Percentiles rank a stretch among this genome's conserved stretches.
Evolutionary conservation across 2,329 filamentous ascomycete genomes (phyloP).

Genomic region (Rutstroemia sp.): DNA sequence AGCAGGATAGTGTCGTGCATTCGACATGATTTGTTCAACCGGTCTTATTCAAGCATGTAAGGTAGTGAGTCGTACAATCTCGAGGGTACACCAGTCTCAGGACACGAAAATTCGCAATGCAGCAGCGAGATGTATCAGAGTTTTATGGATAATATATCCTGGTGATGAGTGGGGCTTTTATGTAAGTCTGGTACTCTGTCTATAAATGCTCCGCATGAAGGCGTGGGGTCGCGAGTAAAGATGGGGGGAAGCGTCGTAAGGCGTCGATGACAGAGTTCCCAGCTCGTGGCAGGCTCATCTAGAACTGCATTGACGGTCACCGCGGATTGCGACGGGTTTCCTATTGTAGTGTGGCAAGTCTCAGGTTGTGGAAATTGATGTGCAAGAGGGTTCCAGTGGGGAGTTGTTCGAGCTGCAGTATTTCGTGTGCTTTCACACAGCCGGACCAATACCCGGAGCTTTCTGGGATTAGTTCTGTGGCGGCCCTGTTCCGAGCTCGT

Average conservation of each 20-base stretch:
- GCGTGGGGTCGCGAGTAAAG: conserved; percentile 1
- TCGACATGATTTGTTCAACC: background rate
- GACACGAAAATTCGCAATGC: background rate
- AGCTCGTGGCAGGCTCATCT: background rate
- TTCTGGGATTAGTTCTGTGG: background rate
- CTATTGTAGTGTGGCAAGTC: background rate
- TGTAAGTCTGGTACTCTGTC: conserved; percentile 1
- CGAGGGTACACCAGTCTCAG: background rate
- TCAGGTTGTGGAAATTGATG: background rate
- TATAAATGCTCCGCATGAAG: background rate
- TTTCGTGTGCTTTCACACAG: no score
- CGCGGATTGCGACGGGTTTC: background rate
- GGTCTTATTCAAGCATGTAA: background rate
- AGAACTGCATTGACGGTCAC: background rate
- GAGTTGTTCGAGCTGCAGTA: no score
- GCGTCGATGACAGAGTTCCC: background rate
- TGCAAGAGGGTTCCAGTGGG: background rate
- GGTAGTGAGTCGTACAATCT: background rate
- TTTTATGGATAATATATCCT: conserved; percentile 1
- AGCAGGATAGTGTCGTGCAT: conserved; percentile 4
- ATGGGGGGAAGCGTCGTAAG: conserved; percentile 4
- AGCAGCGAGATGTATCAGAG: conserved; percentile 1
- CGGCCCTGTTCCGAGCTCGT: background rate
- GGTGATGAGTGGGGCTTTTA: background rate
- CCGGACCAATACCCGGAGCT: no score